A percentile compares a stretch with the other conserved stretches of the same genome.
These are phyloP conservation scores for Inonotus obliquus DNA, from an alignment of 1,284 basidiomycete genomes.

Conservation along the genomic window DNA sequence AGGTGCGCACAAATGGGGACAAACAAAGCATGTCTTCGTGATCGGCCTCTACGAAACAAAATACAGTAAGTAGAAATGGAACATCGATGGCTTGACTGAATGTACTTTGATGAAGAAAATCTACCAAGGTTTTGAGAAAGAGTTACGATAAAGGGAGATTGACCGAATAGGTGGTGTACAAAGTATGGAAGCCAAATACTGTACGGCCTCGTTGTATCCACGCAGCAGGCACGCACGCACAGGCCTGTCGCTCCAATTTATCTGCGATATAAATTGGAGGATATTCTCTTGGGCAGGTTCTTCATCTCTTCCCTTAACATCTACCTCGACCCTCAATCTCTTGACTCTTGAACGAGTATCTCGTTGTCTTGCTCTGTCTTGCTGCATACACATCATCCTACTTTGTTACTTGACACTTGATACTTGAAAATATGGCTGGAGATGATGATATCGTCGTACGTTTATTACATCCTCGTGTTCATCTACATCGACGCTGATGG, in stretches of 20 bases:
- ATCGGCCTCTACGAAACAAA: too few species aligned
- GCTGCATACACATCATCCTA: background rate
- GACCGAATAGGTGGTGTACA: background rate
- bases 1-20: background rate
- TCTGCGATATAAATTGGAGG: background rate
- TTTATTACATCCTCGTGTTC: slow-evolving; percentile 6
- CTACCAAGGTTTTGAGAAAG: too few species aligned
- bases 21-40: background rate
- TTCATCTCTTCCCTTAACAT: background rate
- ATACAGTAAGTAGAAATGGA: too few species aligned
- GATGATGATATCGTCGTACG: slow-evolving; percentile 33
- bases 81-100: too few species aligned
- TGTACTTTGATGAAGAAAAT: too few species aligned
- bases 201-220: background rate
- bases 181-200: background rate
- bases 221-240: background rate
- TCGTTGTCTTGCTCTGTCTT: background rate
- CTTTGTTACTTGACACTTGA: background rate
- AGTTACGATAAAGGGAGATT: too few species aligned
- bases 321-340: background rate
- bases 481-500: too few species aligned
- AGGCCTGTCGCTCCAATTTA: background rate
- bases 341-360: too few species aligned
- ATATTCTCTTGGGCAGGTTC: background rate
- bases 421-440: background rate